phyloP scores from a whole-genome alignment of 352 stramenopile genomes.

The Globisporangium emineosum region DNA sequence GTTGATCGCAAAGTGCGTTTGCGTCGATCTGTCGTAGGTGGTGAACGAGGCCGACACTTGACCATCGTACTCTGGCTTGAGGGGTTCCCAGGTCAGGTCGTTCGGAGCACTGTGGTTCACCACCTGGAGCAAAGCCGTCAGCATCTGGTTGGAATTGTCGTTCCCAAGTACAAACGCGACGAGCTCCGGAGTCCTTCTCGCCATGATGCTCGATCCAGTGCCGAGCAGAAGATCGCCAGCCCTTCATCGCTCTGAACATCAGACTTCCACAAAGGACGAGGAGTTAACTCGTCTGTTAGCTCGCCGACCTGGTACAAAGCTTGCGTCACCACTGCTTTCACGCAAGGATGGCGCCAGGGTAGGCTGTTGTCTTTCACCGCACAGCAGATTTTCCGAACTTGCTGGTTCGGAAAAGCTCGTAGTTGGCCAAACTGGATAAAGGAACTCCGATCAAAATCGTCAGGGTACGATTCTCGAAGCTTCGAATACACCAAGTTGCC shows the following conservation, averaged over 20 bases:
- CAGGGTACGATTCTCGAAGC: conserved; percentile 12
- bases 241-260: conserved; percentile 28
- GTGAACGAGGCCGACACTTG: conserved; percentile 31
- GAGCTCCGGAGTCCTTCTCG: conserved; percentile 16
- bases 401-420: conserved; percentile 45
- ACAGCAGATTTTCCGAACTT: conserved; percentile 43
- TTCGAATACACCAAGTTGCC: conserved; percentile 51
- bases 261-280: conserved; percentile 33
- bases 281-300: conserved; percentile 26
- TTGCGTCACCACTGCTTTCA: conserved; percentile 38
- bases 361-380: conserved; percentile 37
- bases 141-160: background rate
- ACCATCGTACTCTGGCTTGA: background rate
- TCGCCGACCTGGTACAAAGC: conserved; percentile 45
- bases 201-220: conserved; percentile 26
- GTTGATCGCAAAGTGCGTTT: conserved; percentile 39
- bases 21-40: conserved; percentile 12
- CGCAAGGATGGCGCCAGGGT: conserved; percentile 35
- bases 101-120: conserved; percentile 24
- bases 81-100: conserved; percentile 23
- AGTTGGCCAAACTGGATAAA: conserved; percentile 37
- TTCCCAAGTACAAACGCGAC: conserved; percentile 14
- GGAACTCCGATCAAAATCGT: conserved; percentile 23
- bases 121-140: conserved; percentile 26
- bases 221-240: conserved; percentile 19